Percentiles rank a stretch among this genome's conserved stretches.
phyloP scores from a whole-genome alignment of 1,284 basidiomycete species.

The Salmacisia buchloeana region DNA sequence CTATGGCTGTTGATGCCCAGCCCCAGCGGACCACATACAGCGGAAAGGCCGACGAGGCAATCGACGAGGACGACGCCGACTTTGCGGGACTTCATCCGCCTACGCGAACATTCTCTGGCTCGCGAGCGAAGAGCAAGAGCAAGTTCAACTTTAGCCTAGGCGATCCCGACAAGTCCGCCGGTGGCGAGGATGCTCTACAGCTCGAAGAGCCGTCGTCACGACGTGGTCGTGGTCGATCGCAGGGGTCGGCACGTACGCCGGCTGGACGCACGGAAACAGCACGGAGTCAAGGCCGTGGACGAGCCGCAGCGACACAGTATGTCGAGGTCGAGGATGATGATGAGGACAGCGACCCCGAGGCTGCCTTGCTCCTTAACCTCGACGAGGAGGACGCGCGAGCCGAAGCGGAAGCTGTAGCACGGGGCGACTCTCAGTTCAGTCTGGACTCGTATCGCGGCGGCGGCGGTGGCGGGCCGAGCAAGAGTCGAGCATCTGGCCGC shows the following conservation, averaged over 20 bases:
- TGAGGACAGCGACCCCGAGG: constrained; percentile 3
- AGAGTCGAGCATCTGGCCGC: background rate
- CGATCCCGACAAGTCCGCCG: background rate
- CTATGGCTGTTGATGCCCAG: too few species aligned
- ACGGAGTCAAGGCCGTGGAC: background rate
- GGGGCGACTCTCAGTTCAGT: background rate
- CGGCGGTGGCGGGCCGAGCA: background rate
- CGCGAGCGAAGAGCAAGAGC: background rate
- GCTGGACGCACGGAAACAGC: background rate
- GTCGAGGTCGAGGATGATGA: background rate
- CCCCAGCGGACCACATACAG: background rate
- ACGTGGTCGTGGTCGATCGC: background rate
- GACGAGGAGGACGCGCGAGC: background rate
- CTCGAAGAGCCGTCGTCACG: background rate
- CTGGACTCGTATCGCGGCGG: background rate
- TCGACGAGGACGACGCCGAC: background rate
- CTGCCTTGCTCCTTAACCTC: background rate
- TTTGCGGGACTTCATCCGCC: background rate
- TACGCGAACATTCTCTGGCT: background rate
- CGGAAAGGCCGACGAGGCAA: background rate
- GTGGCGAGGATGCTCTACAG: background rate
- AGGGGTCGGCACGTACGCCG: background rate
- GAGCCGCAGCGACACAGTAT: background rate
- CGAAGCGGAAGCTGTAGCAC: too few species aligned
- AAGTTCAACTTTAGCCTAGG: background rate